Evolutionary conservation across 805 yeast species (phyloP), one percentile per base, ranked within the genome.

Genomic region (Phaffomyces thermotolerans): DNA sequence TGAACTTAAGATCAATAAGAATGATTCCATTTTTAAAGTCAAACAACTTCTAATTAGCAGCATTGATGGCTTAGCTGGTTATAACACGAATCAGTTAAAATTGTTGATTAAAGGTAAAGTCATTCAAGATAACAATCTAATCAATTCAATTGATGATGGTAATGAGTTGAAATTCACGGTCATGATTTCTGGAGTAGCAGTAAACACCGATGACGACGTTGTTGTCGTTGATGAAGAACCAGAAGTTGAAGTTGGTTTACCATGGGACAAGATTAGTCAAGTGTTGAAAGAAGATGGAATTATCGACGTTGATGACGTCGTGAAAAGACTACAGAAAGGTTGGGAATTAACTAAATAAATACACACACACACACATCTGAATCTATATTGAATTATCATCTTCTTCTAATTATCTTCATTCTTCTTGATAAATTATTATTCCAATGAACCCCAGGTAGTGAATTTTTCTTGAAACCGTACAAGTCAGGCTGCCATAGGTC

Each of bases 51-150:
- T 58, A 1, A 46, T 40, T 18, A 18, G 23, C 6, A 27, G 51
- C 8, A 15, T 40, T n/a, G 57, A 58, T 2, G 62, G 56, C 1
- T 54, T 67, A 36, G 56, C 57, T 8, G 67, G 65, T 3, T 59
- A 65, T 22, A 52, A 56, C 12, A 61, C 73, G 1, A 54, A 62
- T 14, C 68, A 75, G 49, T 45, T 79, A 36, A 78, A 76, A 54
- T 59, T 81, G 17, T 62, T 81, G 52, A 53, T 78, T 37, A 81
- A 78, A 57, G 83, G 85, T 4, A 80, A 78, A 58, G 85, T 80
- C 8, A 61, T 78, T 18, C 75, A 72, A 33, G 85, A 81, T 54
- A 61, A 76, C 5, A 46, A 66, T 4, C 44, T 79, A 18, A 56
- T 57, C 29, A 27, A 27, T 13, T 27, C 29, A 9, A 27, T 7